Conservation (phyloP, 2,329 filamentous ascomycete genomes). For the Venturia effusa region DNA sequence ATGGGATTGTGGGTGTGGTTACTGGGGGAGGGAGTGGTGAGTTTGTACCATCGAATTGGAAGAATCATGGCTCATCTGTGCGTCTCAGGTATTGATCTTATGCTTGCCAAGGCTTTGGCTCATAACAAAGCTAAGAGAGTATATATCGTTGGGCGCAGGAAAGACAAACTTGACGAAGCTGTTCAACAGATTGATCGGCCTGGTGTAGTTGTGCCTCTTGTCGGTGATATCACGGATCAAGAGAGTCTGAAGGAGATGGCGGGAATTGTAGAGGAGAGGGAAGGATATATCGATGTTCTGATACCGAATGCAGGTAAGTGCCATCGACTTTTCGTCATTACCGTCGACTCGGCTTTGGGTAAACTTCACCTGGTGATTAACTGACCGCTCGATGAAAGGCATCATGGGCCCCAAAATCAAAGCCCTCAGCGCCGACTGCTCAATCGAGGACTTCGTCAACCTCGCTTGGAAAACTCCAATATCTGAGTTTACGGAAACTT, state of each 20-base stretch:
- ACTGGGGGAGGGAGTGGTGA: slow-evolving; percentile 40
- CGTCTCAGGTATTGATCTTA: slow-evolving; percentile 22
- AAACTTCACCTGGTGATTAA: slow-evolving; percentile 17
- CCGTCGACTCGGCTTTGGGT: too few species aligned
- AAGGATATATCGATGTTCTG: slow-evolving; percentile 39
- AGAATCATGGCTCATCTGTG: too few species aligned
- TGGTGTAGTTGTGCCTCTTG: slow-evolving; percentile 27
- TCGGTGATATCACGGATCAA: slow-evolving; percentile 33
- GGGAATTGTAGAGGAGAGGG: slow-evolving; percentile 29
- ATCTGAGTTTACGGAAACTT: slow-evolving; percentile 6
- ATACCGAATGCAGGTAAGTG: slow-evolving; percentile 39
- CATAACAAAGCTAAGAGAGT: slow-evolving; percentile 31
- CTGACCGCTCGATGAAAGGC: slow-evolving; percentile 18
- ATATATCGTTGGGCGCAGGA: slow-evolving; percentile 34
- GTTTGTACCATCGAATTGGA: background rate
- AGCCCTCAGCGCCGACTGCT: background rate
- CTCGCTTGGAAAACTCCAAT: slow-evolving; percentile 8
- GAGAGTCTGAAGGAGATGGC: slow-evolving; percentile 30
- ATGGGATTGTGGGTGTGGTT: slow-evolving; percentile 41
- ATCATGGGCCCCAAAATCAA: slow-evolving; percentile 8
- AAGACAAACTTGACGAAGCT: slow-evolving; percentile 30
- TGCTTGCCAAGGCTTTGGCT: slow-evolving; percentile 31
- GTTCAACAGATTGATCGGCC: slow-evolving; percentile 20
- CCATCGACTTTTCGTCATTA: background rate
- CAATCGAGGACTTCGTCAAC: slow-evolving; percentile 9